Evolutionary conservation across 2,329 filamentous ascomycete genomes (phyloP).

Genomic region (Sporothrix luriei): DNA sequence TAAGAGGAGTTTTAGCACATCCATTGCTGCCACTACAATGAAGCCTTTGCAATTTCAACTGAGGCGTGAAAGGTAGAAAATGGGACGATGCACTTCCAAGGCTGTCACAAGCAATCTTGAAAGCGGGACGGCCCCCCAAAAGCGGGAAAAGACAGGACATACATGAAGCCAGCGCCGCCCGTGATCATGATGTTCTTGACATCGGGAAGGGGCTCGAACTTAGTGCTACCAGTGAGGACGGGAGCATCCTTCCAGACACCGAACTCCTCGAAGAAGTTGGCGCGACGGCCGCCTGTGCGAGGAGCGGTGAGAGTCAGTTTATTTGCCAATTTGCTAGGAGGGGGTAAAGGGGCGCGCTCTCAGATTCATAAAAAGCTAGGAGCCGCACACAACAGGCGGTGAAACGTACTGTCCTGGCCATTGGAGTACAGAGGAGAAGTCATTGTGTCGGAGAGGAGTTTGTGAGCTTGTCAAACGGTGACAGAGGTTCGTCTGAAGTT

Average conservation of each 20-base stretch:
- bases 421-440: conserved; percentile 31
- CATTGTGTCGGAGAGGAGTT: conserved; percentile 25
- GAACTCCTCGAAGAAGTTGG: conserved; percentile 58
- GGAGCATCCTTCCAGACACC: conserved; percentile 74
- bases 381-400: background rate
- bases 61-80: background rate
- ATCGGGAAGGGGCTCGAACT: conserved; percentile 67
- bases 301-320: conserved; percentile 28
- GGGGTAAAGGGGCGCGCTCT: conserved; percentile 9
- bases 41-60: background rate
- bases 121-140: background rate
- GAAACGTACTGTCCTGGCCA: conserved; percentile 30
- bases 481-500: conserved; percentile 24
- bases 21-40: background rate
- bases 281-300: conserved; percentile 37
- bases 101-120: background rate
- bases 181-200: conserved; percentile 83
- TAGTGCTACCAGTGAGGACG: conserved; percentile 68
- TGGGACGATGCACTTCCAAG: background rate
- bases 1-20: background rate
- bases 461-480: conserved; percentile 16
- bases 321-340: background rate
- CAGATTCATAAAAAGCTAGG: background rate
- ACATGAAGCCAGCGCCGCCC: conserved; percentile 85
- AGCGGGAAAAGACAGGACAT: conserved; percentile 46